Base-by-base conservation (phyloP, 352 stramenopile species). In the Globisporangium irregulare region DNA sequence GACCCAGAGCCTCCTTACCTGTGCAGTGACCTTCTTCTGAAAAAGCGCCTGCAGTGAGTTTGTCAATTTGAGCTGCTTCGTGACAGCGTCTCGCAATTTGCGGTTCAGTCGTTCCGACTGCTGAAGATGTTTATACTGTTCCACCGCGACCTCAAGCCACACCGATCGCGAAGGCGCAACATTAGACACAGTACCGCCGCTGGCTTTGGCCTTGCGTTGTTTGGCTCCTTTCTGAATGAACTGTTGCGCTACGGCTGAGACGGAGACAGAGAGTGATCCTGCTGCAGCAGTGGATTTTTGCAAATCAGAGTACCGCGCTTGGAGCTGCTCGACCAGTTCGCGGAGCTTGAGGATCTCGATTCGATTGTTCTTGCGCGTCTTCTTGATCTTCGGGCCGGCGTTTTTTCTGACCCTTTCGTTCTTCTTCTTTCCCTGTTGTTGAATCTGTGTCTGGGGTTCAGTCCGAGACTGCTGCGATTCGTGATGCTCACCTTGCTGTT, bases 81-180 rank as follows among this genome's bases (percentile, higher is more conserved):
- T 62, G 20, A 87, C 32, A 15, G 76, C 72, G 6, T 67, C 71
- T 36, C 81, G 81, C 12, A 87, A 73, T 24, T 71, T 75, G 22
- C 71, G 71, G 67, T 87, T 87, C 53, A 81, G 68, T 22, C 73
- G 55, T 48, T 84, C 74, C 0, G 78, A 72, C 18, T 74, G 62
- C 68, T 82, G 73, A n/a, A 74, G 72, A 58, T 77, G 73, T 18
- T 73, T 65, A 64, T 78, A 83, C 41, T 88, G 80, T 14, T 74
- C 67, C 6, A 68, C 76, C 22, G 80, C 80, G 1, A 84, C 36
- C 41, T 70, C 73, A 38, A 81, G 63, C 80, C 80, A 86, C 10
- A 86, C 68, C 0, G 74, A 79, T 32, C 61, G 7, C 14, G 24
- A 7, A n/a, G 15, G 12, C 2, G 12, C 4, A 15, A 8, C 15